A percentile compares a stretch with the other conserved stretches of the same genome.
Evolutionary conservation across 73 alveolate species (phyloP).

Genomic region (Durusdinium trenchii): DNA sequence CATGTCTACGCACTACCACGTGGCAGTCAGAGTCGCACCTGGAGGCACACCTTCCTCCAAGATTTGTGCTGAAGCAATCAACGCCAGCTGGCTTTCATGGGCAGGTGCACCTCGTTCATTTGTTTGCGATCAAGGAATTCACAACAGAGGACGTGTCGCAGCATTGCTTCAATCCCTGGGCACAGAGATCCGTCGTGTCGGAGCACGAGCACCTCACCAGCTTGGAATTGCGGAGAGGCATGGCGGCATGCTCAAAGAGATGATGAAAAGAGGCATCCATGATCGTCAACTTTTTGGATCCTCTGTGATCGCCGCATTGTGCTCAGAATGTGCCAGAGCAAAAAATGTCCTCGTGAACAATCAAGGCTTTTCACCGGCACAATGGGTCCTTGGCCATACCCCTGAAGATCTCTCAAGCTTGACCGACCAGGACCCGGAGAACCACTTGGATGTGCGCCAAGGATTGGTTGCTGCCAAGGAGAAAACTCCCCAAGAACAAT

Average conservation of each 20-base stretch:
- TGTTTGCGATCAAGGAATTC: not conserved
- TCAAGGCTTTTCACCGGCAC: not conserved
- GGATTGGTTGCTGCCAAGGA: not conserved
- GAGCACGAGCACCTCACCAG: not conserved
- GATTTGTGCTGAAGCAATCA: not conserved
- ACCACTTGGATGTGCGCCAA: not conserved
- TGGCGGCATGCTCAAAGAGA: not conserved
- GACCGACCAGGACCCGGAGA: not conserved
- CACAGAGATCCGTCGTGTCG: not conserved
- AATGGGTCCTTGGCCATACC: not conserved
- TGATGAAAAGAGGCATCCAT: not conserved
- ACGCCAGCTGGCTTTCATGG: not conserved
- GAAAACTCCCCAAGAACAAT: not conserved
- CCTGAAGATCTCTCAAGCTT: not conserved
- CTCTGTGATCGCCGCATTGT: not conserved
- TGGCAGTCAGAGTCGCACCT: not conserved
- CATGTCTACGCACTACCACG: not conserved
- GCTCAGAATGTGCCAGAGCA: not conserved
- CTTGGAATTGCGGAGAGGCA: not conserved
- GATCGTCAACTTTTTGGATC: not conserved
- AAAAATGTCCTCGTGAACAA: not conserved
- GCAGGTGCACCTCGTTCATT: not conserved
- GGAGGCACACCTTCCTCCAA: not conserved
- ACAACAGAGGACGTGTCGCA: not conserved
- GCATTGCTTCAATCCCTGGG: not conserved